Evolutionary conservation across 108 stramenopile genomes (phyloP).

Genomic region (Nannochloropsis granulata): DNA sequence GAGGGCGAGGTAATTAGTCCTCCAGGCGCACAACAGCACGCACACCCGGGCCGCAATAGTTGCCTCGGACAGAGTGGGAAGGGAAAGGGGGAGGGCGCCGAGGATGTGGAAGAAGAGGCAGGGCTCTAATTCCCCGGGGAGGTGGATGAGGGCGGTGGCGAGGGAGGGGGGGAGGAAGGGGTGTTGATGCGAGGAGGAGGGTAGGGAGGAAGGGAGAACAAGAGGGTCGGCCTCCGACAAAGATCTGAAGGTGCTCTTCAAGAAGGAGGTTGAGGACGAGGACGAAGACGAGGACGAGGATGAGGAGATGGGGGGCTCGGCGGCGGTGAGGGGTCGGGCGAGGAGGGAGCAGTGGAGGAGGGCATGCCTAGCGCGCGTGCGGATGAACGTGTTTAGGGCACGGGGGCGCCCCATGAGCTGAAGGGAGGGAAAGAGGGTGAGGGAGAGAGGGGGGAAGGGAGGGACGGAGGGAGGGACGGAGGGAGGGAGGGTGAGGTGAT

Average conservation of each 20-base stretch:
- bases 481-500: neutral
- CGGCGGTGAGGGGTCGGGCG: neutral
- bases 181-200: neutral
- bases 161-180: neutral
- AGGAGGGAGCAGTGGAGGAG: neutral
- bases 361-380: neutral
- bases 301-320: neutral
- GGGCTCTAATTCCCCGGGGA: neutral
- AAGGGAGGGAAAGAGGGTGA: neutral
- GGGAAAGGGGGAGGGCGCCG: neutral
- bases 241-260: too few species aligned
- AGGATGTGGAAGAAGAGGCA: neutral
- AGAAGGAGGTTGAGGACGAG: too few species aligned
- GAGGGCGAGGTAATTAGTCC: neutral
- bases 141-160: neutral
- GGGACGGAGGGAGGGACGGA: neutral
- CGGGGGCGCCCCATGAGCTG: neutral
- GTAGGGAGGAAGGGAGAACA: too few species aligned
- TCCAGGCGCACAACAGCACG: neutral
- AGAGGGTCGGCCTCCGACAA: too few species aligned
- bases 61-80: neutral
- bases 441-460: neutral
- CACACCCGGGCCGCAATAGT: neutral
- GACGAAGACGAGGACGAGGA: neutral
- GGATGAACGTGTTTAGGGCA: neutral